Evolutionary conservation across 768 basidiomycete genomes (phyloP), one percentile per base, ranked within the genome.

Genomic region (Hericium coralloides): DNA sequence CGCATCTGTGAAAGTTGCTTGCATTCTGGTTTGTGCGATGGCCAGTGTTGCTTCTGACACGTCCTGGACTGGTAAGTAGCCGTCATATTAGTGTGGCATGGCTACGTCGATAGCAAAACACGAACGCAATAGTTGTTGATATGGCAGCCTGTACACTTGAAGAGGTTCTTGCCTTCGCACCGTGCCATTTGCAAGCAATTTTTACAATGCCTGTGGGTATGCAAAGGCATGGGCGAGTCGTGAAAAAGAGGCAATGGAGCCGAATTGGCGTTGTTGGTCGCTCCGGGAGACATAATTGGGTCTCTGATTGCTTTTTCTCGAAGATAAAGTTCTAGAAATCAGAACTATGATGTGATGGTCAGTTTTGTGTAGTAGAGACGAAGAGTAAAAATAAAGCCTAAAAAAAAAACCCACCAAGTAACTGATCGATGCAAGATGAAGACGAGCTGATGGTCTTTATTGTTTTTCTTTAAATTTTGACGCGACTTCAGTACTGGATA

Each of bases 141-240:
- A n/a, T 22, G 26, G 47, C 55, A 55, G 2, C 31, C 43, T 4
- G 25, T 37, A 20, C 55, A 55, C 17, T 47, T 43, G 26, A 55
- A 45, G 25, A 55, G 47, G 18, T 55, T 55, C n/a, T 48, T 18
- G 14, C 47, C 47, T 31, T 55, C 55, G 55, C 55, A 55, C 7
- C 55, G 26, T 5, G 45, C 45, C 55, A 55, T 49, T 20, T 48
- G 43, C 31, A 49, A 49, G 26, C 55, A 55, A 37, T 37, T 55
- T 47, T 55, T 55, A 47, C 55, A 55, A 31, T 55, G 55, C 12
- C 45, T 14, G 17, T 55, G 55, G 10, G 55, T 55, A 22, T 45
- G 43, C 8, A 45, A 39, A 25, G 49, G 43, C 20, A 45, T 45
- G 43, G n/a, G n/a, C n/a, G 43, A n/a, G 15, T 45, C 15, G 15